Percentiles rank a stretch among this genome's conserved stretches.
These are phyloP conservation scores for Saturnispora ahearnii DNA, from an alignment of 805 yeast genomes.

Conservation along the genomic window DNA sequence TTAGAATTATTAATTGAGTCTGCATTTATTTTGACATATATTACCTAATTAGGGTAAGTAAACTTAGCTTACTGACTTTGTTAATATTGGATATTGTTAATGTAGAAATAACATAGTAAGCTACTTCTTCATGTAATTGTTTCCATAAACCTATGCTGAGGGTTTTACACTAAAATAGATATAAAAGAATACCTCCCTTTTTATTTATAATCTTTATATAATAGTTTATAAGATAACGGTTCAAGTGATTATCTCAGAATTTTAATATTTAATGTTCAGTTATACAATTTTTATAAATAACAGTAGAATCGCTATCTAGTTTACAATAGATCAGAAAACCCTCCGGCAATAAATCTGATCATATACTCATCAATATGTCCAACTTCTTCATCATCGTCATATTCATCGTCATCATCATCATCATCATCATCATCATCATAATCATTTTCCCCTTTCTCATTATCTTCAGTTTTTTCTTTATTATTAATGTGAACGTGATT, in stretches of 20 bases:
- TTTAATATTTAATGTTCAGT: neutral
- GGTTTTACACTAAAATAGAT: no score
- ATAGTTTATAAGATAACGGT: neutral
- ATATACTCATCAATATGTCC: slow-evolving; percentile 94
- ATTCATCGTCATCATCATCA: slow-evolving; percentile 64
- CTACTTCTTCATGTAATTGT: no score
- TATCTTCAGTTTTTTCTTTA: slow-evolving; percentile 11
- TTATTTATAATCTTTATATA: no score
- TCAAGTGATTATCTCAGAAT: neutral
- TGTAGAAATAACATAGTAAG: no score
- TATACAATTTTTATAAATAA: neutral
- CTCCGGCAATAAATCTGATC: slow-evolving; percentile 84
- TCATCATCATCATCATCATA: slow-evolving; percentile 79
- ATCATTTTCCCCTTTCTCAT: slow-evolving; percentile 37
- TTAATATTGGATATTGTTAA: no score
- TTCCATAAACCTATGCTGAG: no score
- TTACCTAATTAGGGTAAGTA: no score
- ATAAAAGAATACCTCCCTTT: no score
- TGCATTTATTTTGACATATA: no score
- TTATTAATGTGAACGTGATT: slow-evolving; percentile 2
- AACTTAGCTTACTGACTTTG: no score
- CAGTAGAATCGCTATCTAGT: neutral
- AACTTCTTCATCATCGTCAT: slow-evolving; percentile 43
- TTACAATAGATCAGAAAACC: slow-evolving; percentile 34
- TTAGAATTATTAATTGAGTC: no score